A percentile compares a stretch with the other conserved stretches of the same genome.
Conservation (phyloP, 306 rosid genomes). For the Canavalia gladiata region DNA sequence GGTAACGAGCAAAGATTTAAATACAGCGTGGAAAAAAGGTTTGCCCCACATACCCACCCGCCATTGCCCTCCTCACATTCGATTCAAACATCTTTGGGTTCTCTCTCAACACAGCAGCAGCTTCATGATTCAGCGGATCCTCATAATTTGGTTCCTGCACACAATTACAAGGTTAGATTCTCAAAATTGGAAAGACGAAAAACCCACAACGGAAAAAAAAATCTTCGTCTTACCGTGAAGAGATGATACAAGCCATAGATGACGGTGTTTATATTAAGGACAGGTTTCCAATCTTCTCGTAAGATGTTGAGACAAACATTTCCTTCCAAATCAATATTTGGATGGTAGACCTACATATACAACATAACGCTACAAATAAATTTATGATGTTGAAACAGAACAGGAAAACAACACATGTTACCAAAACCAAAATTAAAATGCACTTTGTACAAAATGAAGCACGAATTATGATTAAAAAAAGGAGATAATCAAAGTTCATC, state of each 20-base stretch:
- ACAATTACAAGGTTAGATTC: constrained; percentile 15
- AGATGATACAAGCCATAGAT: constrained; percentile 92
- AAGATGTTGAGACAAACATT: constrained; percentile 94
- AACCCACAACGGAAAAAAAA: not conserved
- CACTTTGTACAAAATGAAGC: constrained; percentile 4
- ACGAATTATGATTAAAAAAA: not conserved
- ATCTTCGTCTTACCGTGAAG: constrained; percentile 67
- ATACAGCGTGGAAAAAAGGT: constrained; percentile 80
- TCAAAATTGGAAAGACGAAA: constrained; percentile 2
- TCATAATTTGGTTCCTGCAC: constrained; percentile 88
- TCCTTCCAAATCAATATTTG: constrained; percentile 97
- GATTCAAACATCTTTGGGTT: constrained; percentile 79
- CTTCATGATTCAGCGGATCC: constrained; percentile 95
- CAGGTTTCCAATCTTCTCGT: constrained; percentile 99
- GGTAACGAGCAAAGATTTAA: constrained; percentile 53
- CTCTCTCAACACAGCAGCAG: constrained; percentile 90
- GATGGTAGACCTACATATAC: constrained; percentile 81
- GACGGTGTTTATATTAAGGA: constrained; percentile 83
- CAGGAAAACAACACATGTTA: not conserved
- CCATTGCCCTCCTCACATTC: constrained; percentile 92
- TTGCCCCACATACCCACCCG: constrained; percentile 94
- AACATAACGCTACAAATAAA: constrained; percentile 33
- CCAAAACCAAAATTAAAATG: not conserved
- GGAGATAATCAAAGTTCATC: constrained; percentile 29
- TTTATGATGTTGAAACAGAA: constrained; percentile 12